Conservation (phyloP, 805 yeast species). For the Candida odintsovae region DNA sequence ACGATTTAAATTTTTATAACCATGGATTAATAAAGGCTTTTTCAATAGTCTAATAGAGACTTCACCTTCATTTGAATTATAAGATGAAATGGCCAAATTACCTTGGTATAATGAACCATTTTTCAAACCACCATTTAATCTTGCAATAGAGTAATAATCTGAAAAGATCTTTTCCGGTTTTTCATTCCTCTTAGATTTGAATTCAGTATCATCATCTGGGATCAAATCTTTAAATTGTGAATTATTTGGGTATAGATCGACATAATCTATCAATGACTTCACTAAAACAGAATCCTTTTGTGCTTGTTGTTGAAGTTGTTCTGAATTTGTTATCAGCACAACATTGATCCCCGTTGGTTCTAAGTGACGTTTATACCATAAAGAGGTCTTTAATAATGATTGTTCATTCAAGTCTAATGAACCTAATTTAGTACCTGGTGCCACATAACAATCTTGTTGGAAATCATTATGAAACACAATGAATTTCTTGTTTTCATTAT, state of each 20-base stretch:
- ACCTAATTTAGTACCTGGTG: constrained; percentile 58
- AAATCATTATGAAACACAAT: constrained; percentile 93
- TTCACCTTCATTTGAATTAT: constrained; percentile 84
- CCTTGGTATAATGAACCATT: constrained; percentile 89
- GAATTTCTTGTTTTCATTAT: constrained; percentile 67
- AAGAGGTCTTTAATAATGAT: constrained; percentile 70
- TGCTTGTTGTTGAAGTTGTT: constrained; percentile 47
- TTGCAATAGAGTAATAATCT: constrained; percentile 72
- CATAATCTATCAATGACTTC: constrained; percentile 59
- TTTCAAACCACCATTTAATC: constrained; percentile 86
- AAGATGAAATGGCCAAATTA: constrained; percentile 68
- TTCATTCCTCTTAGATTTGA: constrained; percentile 17
- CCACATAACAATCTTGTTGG: constrained; percentile 36
- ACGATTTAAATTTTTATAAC: constrained; percentile 81
- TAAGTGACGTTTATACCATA: constrained; percentile 71
- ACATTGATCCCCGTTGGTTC: constrained; percentile 34
- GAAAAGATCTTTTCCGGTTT: constrained; percentile 42
- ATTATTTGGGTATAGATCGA: constrained; percentile 62
- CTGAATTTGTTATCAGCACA: constrained; percentile 71
- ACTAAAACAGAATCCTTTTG: constrained; percentile 45
- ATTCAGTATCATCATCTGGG: constrained; percentile 45
- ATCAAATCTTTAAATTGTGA: constrained; percentile 73
- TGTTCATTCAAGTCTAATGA: constrained; percentile 84
- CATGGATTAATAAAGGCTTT: constrained; percentile 76
- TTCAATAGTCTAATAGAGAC: constrained; percentile 67